phyloP scores from a whole-genome alignment of 441 rosid genomes.

The Biscutella laevigata region DNA sequence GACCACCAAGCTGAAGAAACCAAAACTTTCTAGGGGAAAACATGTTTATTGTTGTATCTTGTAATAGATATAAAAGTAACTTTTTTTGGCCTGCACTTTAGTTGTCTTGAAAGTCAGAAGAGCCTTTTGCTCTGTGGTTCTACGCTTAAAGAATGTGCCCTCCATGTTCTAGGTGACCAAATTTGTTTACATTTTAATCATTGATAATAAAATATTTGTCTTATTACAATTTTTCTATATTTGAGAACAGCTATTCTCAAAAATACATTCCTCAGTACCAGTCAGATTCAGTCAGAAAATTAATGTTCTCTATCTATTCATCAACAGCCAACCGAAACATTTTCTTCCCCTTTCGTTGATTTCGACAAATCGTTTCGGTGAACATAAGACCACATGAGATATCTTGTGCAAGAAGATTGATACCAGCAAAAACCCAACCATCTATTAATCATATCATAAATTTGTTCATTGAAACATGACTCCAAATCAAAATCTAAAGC shows the following conservation, averaged over 20 bases:
- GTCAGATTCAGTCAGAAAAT: conserved; percentile 7
- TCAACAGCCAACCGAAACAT: conserved; percentile 8
- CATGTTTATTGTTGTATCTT: neutral
- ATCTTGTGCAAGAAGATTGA: neutral
- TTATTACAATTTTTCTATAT: neutral
- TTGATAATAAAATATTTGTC: neutral
- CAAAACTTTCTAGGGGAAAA: neutral
- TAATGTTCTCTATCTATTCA: too few relatives aligned
- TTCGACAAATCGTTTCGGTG: too few relatives aligned
- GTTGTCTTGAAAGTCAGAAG: conserved; percentile 14
- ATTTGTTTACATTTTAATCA: neutral
- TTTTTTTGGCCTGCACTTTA: conserved; percentile 3
- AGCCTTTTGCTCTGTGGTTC: too few relatives aligned
- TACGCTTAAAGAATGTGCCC: conserved; percentile 19
- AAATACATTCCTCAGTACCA: conserved; percentile 3
- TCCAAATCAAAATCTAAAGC: neutral
- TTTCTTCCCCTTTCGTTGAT: too few relatives aligned
- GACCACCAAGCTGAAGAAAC: conserved; percentile 16
- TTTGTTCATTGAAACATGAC: neutral
- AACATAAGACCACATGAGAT: too few relatives aligned
- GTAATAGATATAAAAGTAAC: conserved; percentile 1
- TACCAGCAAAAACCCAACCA: conserved; percentile 16
- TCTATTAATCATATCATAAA: conserved; percentile 9
- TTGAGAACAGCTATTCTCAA: conserved; percentile 5
- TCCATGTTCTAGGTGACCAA: conserved; percentile 18